These are phyloP conservation scores for Sugiyamaella neomexicana DNA, from an alignment of 1,139 yeast genomes.

Conservation along the genomic window DNA sequence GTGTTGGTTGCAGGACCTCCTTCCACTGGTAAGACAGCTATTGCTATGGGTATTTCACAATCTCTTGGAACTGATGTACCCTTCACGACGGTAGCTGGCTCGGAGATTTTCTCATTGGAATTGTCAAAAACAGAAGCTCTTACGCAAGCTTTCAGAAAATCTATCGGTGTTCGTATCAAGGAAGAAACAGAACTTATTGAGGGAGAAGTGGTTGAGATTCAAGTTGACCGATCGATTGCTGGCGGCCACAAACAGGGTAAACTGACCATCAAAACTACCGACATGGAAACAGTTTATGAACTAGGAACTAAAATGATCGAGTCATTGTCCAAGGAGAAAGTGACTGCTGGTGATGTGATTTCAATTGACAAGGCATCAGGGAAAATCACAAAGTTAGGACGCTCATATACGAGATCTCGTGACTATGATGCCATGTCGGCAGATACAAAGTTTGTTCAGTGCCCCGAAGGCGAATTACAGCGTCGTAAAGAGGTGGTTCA, in stretches of 20 bases:
- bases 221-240: conserved; percentile 91
- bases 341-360: conserved; percentile 95
- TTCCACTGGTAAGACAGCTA: conserved; percentile 97
- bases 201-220: conserved; percentile 98
- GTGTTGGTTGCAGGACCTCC: conserved; percentile 97
- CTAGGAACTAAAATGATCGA: conserved; percentile 97
- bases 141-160: conserved; percentile 92
- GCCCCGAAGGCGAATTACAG: conserved; percentile 98
- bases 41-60: conserved; percentile 96
- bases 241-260: conserved; percentile 99
- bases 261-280: conserved; percentile 94
- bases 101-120: conserved; percentile 89
- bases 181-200: conserved; percentile 97
- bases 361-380: conserved; percentile 96
- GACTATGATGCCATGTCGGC: conserved; percentile 99
- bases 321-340: conserved; percentile 90
- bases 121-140: conserved; percentile 92
- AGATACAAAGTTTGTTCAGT: conserved; percentile 94
- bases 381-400: conserved; percentile 88
- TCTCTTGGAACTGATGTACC: conserved; percentile 89
- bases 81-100: conserved; percentile 91
- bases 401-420: conserved; percentile 92
- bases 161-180: conserved; percentile 91
- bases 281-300: conserved; percentile 98
- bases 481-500: conserved; percentile 94